A percentile compares a stretch with the other conserved stretches of the same genome.
Evolutionary conservation across 345 rosid species (phyloP).

Genomic region (Erysimum cheiranthoides): DNA sequence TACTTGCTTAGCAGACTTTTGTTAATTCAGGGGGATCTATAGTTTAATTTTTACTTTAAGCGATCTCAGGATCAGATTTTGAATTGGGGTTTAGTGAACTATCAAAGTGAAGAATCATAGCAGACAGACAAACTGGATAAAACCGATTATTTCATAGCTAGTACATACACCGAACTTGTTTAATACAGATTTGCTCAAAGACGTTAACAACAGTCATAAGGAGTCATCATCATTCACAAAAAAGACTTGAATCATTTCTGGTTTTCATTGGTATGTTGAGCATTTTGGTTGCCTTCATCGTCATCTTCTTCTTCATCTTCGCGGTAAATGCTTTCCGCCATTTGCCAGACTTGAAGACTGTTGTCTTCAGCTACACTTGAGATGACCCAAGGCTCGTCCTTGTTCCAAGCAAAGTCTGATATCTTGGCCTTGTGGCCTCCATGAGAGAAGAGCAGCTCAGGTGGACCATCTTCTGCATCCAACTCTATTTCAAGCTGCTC

Average conservation of each 20-base stretch:
- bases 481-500: slow-evolving; percentile 78
- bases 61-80: background rate
- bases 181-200: slow-evolving; percentile 12
- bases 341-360: slow-evolving; percentile 76
- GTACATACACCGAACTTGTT: slow-evolving; percentile 14
- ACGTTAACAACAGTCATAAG: slow-evolving; percentile 7
- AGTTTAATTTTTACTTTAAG: background rate
- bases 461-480: slow-evolving; percentile 85
- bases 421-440: slow-evolving; percentile 88
- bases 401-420: slow-evolving; percentile 88
- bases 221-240: background rate
- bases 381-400: slow-evolving; percentile 72
- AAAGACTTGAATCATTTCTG: slow-evolving; percentile 28
- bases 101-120: background rate
- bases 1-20: slow-evolving; percentile 12
- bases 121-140: background rate
- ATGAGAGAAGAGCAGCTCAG: slow-evolving; percentile 82
- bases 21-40: background rate
- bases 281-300: slow-evolving; percentile 32
- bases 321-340: slow-evolving; percentile 75
- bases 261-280: slow-evolving; percentile 24
- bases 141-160: background rate
- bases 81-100: background rate
- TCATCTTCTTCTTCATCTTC: slow-evolving; percentile 52
- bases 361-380: slow-evolving; percentile 85